Base-by-base conservation (phyloP, 1,284 basidiomycete species). In the Abortiporus biennis region DNA sequence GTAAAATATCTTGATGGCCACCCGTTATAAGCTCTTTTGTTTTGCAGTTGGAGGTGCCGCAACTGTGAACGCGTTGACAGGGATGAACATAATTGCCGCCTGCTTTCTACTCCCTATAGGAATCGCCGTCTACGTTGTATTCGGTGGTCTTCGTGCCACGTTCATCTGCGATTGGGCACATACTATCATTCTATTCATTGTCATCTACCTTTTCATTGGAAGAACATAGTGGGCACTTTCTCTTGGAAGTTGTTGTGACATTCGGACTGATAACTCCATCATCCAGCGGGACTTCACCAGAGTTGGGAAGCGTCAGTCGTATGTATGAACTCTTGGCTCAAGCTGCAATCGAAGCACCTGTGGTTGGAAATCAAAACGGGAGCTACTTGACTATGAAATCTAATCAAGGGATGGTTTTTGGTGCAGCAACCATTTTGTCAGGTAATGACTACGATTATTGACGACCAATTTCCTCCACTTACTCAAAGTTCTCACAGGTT, bases 81-180 rank as follows among this genome's bases (percentile, higher is more conserved):
- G 86, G 0, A 89, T 91, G 82, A 77, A 71, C 55, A 85, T 82
- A n/a, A 71, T 85, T 44, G 88, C 87, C 2, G 84, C 85, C 1
- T 85, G 82, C 56, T 90, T 91, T 68, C 68, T 92, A 19, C 79
- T 87, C 11, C 83, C 82, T 1, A 56, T 71, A 12, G 66, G 68
- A 4, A 67, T 74, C 43, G 65, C 65, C 4, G 56, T 66, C 25
- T 70, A 70, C 40, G 69, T 71, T 30, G 62, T 72, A 23, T 62
- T 72, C 50, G 74, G 74, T 4, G 75, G 74, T 12, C 63, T 79
- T 9, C 67, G 75, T 2, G 70, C 72, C 2, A 76, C 74, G 0
- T 73, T 79, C 42, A 61, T 78, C 6, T 74, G 71, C 44, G 74
- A 77, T 53, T 74, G 67, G 62, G 67, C 63, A 19, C 74, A 76